Evolutionary conservation across 768 basidiomycete species (phyloP).

Genomic region (Macrocybe gigantea): DNA sequence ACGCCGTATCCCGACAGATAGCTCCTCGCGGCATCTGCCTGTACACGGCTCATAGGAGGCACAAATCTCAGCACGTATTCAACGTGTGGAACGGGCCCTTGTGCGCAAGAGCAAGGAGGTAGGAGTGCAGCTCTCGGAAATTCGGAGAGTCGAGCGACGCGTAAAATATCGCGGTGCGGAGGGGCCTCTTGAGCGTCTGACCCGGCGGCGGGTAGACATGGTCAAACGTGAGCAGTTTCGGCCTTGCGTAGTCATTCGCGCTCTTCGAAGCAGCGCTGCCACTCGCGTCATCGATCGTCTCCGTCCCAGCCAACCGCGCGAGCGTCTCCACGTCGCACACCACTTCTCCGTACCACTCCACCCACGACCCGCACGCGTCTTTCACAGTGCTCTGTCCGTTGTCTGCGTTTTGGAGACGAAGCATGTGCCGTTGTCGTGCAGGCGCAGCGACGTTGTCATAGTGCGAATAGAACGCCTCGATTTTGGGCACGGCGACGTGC

Average conservation of each 20-base stretch:
- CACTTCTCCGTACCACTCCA: constrained; percentile 76
- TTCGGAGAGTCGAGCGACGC: constrained; percentile 58
- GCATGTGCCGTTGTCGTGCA: too few species aligned
- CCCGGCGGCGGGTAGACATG: constrained; percentile 57
- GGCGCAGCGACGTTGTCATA: constrained; percentile 29
- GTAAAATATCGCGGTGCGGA: constrained; percentile 73
- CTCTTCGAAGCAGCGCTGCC: constrained; percentile 8
- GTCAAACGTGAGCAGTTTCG: constrained; percentile 68
- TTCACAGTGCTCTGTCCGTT: constrained; percentile 23
- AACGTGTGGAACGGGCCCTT: constrained; percentile 36
- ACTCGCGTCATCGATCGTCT: constrained; percentile 38
- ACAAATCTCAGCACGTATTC: constrained; percentile 76
- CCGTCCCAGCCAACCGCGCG: constrained; percentile 42
- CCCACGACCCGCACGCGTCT: constrained; percentile 62
- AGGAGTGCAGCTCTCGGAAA: constrained; percentile 65
- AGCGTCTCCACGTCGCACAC: constrained; percentile 65
- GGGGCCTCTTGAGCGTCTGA: constrained; percentile 38
- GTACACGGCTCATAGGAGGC: constrained; percentile 28
- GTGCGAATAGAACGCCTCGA: constrained; percentile 80
- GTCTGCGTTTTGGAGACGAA: constrained; percentile 8
- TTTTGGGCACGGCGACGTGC: constrained; percentile 72
- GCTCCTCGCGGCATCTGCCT: constrained; percentile 21
- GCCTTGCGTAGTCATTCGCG: constrained; percentile 26
- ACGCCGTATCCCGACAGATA: constrained; percentile 89
- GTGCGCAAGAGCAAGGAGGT: constrained; percentile 48